Percentiles rank a stretch among this genome's conserved stretches.
Conservation (phyloP, 1,284 basidiomycete species). For the Taiwanofungus camphoratus region DNA sequence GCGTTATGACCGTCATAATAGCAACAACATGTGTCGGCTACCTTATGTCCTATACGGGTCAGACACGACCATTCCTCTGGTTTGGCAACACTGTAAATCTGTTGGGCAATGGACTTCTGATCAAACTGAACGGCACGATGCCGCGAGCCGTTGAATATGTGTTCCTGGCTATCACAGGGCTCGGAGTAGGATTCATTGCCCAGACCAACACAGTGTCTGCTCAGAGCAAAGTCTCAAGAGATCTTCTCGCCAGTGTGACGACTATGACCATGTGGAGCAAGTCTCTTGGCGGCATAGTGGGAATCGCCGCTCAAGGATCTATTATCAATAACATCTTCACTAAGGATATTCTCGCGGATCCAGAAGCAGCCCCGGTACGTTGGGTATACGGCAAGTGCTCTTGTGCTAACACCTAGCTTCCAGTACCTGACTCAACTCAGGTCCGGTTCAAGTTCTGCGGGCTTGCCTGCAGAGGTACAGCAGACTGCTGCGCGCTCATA, state of each 20-base stretch:
- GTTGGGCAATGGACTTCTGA: conserved; percentile 8
- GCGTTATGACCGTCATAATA: conserved; percentile 9
- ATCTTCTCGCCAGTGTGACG: conserved; percentile 11
- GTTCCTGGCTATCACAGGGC: conserved; percentile 8
- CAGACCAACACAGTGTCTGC: conserved; percentile 14
- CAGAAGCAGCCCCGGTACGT: conserved; percentile 8
- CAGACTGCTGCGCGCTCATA: conserved; percentile 1
- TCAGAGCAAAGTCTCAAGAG: conserved; percentile 10
- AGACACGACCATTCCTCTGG: conserved; percentile 9
- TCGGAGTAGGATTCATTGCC: conserved; percentile 9
- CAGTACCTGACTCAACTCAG: too few relatives aligned
- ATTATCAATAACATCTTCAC: conserved; percentile 11
- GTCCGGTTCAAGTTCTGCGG: too few relatives aligned
- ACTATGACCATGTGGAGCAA: conserved; percentile 16
- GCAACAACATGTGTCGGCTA: conserved; percentile 9
- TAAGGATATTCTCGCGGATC: conserved; percentile 3
- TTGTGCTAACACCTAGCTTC: background rate
- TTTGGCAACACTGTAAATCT: conserved; percentile 6
- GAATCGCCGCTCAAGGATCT: conserved; percentile 10
- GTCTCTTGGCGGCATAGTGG: conserved; percentile 12
- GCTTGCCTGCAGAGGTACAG: too few relatives aligned
- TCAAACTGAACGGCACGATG: conserved; percentile 8
- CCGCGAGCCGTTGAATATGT: conserved; percentile 11
- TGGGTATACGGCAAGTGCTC: background rate
- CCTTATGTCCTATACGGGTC: conserved; percentile 9